Evolutionary conservation across 306 rosid genomes (phyloP), one percentile per base, ranked within the genome.

Genomic region (Pyrus pyrifolia): DNA sequence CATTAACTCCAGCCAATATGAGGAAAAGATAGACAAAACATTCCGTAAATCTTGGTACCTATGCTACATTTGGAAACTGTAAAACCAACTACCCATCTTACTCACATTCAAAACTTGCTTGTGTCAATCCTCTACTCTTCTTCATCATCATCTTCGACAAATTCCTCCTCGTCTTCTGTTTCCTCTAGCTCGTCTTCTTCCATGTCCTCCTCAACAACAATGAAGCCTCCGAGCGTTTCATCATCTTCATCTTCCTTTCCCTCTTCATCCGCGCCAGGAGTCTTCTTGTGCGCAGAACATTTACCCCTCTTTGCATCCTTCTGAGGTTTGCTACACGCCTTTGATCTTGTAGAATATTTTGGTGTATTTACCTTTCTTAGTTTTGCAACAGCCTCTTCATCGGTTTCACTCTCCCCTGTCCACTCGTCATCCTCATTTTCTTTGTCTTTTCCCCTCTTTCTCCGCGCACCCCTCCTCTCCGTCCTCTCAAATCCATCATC

Each of bases 141-240:
- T 11, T 79, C 85, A 13, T 86, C 83, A 0, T 62, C 80, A 4
- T 82, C 85, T 35, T 85, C 88, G 3, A 30, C 78, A 79, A 82
- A 73, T 52, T 79, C 86, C 30, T 82, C 86, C 61, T 83, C 85
- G 3, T 83, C 89, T 2, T 83, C 84, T 1, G 82, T 79, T 17
- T 58, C 73, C 4, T 64, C 62, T 13, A 14, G 46, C 33, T 58
- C 79, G 29, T 81, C 90, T 33, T 81, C 89, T 33, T 74, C 87
- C 71, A 70, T 79, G 6, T 77, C 91, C 30, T 84, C 88, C 78
- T 89, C 89, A 11, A 80, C 84, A 79, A 83, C 93, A 80, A 91
- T 84, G 86, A 91, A 91, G 62, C 93, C 90, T 69, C 93, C 92
- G 1, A 91, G 88, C 44, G 88, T 87, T 81, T 86, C 93, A 14